These are phyloP conservation scores for Setomelanomma holmii DNA, from an alignment of 2,329 filamentous ascomycete genomes.

Conservation along the genomic window DNA sequence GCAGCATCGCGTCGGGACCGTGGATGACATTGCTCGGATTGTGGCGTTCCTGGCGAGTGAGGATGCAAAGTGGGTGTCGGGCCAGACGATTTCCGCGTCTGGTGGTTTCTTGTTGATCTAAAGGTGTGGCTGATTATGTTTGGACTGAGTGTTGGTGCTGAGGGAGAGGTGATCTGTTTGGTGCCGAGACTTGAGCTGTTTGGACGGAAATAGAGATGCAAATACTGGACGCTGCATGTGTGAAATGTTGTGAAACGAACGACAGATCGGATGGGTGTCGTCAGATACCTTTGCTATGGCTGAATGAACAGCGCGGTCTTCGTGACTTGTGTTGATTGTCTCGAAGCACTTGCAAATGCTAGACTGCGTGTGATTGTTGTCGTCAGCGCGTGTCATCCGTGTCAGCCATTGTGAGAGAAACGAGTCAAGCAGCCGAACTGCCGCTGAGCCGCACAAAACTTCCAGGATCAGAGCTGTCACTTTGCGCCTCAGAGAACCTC, in stretches of 20 bases:
- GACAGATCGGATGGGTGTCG: background rate
- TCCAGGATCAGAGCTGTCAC: slow-evolving; percentile 24
- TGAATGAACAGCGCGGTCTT: too few species aligned
- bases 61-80: slow-evolving; percentile 53
- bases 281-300: too few species aligned
- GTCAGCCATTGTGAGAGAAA: background rate
- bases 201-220: slow-evolving; percentile 22
- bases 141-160: slow-evolving; percentile 8
- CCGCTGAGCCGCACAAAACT: background rate
- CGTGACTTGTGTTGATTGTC: too few species aligned
- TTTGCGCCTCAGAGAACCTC: slow-evolving; percentile 13
- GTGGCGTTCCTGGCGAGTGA: slow-evolving; percentile 63
- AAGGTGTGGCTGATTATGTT: slow-evolving; percentile 4
- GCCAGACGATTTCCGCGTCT: slow-evolving; percentile 63
- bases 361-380: background rate
- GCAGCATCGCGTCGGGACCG: slow-evolving; percentile 58
- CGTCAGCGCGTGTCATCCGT: background rate
- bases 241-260: background rate
- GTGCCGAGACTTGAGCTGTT: slow-evolving; percentile 40
- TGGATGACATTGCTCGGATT: slow-evolving; percentile 63
- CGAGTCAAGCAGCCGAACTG: background rate
- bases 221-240: background rate
- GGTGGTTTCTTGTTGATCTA: slow-evolving; percentile 54
- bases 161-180: too few species aligned
- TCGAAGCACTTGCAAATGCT: too few species aligned